A percentile compares a stretch with the other conserved stretches of the same genome.
phyloP scores from a whole-genome alignment of 805 yeast species.

The Yamadazyma endophytica region DNA sequence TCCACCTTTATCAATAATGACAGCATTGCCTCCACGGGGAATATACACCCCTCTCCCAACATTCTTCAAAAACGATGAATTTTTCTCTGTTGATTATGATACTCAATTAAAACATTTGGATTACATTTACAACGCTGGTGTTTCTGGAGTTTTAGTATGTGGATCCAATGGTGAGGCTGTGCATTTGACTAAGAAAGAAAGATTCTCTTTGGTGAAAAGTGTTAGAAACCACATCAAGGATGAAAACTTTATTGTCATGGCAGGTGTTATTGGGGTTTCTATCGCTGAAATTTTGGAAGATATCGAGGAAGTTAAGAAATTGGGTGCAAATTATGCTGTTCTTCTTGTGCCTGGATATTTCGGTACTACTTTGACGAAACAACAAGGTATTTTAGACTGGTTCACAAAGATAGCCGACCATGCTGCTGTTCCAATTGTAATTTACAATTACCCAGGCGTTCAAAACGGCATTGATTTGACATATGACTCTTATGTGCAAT shows the following conservation, averaged over 20 bases:
- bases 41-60: constrained; percentile 55
- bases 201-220: constrained; percentile 26
- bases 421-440: constrained; percentile 38
- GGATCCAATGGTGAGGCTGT: constrained; percentile 58
- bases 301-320: constrained; percentile 25
- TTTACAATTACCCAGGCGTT: constrained; percentile 48
- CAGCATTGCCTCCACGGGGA: constrained; percentile 27
- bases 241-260: constrained; percentile 33
- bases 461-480: constrained; percentile 37
- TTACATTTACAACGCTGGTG: constrained; percentile 38
- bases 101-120: constrained; percentile 44
- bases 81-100: constrained; percentile 23
- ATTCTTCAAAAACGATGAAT: constrained; percentile 46
- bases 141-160: constrained; percentile 44
- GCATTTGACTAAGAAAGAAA: constrained; percentile 44
- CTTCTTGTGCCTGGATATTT: constrained; percentile 47
- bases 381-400: constrained; percentile 45
- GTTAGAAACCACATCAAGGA: constrained; percentile 34
- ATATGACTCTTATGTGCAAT: constrained; percentile 34
- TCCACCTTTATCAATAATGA: too few species aligned
- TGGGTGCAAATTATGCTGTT: constrained; percentile 38
- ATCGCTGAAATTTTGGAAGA: constrained; percentile 44
- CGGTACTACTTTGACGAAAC: constrained; percentile 38
- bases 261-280: constrained; percentile 45
- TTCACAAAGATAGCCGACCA: constrained; percentile 39